Evolutionary conservation across 352 stramenopile species (phyloP), one percentile per base, ranked within the genome.

Genomic region (Phytophthora podocarpi): DNA sequence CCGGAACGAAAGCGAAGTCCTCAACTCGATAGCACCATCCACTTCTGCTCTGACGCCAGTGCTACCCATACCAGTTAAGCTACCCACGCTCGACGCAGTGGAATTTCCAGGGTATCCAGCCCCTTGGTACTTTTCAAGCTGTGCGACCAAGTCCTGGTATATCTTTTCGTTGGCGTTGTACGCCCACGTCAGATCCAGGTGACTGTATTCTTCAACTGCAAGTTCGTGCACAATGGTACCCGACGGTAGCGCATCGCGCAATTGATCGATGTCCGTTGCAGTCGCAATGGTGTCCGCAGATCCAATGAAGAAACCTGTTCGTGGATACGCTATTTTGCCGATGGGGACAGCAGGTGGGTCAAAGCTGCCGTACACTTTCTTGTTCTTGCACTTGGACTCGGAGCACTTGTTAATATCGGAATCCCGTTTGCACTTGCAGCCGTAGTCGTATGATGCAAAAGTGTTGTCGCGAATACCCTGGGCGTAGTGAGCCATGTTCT

Each of bases 401-500:
- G 57, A 40, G 24, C 76, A 85, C 28, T 78, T 21, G 6, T 50
- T 37, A 27, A 81, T 59, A 11, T 56, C 53, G 4, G 65, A 63
- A 13, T 55, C 32, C 9, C 35, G 20, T 0, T 65, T 53, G 45
- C 76, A 85, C 15, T 57, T 37, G 56, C 76, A 86, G 16, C 77
- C 77, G 40, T 84, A 86, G 67, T 86, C 74, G 37, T 77, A 86
- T 18, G 56, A 49, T 16, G 66, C 68, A 49, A 82, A 86, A 0
- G 69, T 78, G 21, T 79, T 57, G 43, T 71, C 69, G 23, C 77
- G 74, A 51, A 86, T 82, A 48, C 48, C 60, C 39, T 86, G 77
- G 16, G 74, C 74, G 43, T 72, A 86, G 34, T 86, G 74, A 8
- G 52, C 77, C 41, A 86, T 63, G 51, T 82, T 86, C 60, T 86